Base-by-base conservation (phyloP, 352 stramenopile genomes). In the Globisporangium spiculum region DNA sequence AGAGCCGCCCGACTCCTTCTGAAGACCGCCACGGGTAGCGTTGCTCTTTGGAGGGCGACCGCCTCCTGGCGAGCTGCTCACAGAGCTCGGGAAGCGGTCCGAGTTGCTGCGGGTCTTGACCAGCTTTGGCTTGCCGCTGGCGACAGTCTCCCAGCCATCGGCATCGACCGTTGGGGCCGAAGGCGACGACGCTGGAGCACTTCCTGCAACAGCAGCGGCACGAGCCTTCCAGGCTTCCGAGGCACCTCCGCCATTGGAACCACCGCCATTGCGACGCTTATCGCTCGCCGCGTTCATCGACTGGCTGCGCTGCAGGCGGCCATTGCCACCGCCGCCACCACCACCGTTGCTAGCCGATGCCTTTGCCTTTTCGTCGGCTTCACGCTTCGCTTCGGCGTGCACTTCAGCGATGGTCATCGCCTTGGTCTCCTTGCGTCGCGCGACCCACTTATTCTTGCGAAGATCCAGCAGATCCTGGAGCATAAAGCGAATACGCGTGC, bases 401-500 rank as follows among this genome's bases (percentile, higher is more conserved):
- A 94, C 80, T 54, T 94, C 73, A 36, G 87, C 87, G 46, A 94
- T 92, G 3, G 87, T 94, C 83, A 91, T 94, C 18, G 87, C 87
- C 75, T 93, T 93, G 16, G 82, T 84, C 72, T 94, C 87, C 68
- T 94, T 91, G 24, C 86, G 82, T 36, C 87, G 79, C 7, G 84
- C 76, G 20, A 92, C 78, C 79, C 84, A 94, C 30, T 83, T 84
- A 73, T 92, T 92, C 27, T 80, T 73, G n/a, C 87, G 84, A 66
- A 94, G 53, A 12, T 94, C 87, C 6, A 93, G 74, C 65, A 94
- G 53, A 48, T 94, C 87, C 65, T 93, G 87, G 18, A 94, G 75
- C 84, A 94, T 92, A 72, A 94, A 94, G 44, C 87, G 87, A 57
- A 94, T 80, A 50, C 87, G 84, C 50, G 87, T 93, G 50, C 78